Conservation (phyloP, 495 filamentous ascomycete genomes). For the Massariosphaeria phaeospora region DNA sequence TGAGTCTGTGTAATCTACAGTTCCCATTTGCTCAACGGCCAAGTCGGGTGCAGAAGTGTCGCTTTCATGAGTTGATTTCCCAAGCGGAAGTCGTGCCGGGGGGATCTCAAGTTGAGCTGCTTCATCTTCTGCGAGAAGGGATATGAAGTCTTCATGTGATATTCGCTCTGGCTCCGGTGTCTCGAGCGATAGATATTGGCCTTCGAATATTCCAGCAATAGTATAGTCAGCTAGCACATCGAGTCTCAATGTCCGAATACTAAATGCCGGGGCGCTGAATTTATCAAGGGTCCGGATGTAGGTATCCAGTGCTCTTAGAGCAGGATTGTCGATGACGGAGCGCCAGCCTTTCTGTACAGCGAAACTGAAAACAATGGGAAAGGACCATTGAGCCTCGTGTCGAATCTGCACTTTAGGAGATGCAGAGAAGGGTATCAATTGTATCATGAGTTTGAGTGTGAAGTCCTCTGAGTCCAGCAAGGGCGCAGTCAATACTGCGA, state of each 20-base stretch:
- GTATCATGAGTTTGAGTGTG: slow-evolving; percentile 31
- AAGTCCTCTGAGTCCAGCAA: slow-evolving; percentile 35
- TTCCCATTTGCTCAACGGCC: not conserved
- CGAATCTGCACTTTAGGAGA: slow-evolving; percentile 41
- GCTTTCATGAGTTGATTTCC: not conserved
- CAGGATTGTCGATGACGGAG: slow-evolving; percentile 33
- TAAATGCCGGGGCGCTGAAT: slow-evolving; percentile 29
- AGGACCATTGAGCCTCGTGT: slow-evolving; percentile 45
- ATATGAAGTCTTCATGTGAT: slow-evolving; percentile 16
- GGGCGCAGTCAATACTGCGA: slow-evolving; percentile 39
- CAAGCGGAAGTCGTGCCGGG: slow-evolving; percentile 2
- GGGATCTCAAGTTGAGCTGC: not conserved
- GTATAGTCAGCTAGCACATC: slow-evolving; percentile 34
- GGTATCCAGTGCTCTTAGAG: slow-evolving; percentile 35
- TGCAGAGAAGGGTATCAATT: slow-evolving; percentile 38
- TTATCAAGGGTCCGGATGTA: slow-evolving; percentile 35
- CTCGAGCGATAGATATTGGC: slow-evolving; percentile 36
- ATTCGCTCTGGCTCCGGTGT: slow-evolving; percentile 29
- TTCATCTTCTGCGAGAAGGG: slow-evolving; percentile 16
- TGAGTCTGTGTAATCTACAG: not conserved
- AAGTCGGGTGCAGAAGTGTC: not conserved
- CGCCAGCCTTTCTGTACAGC: slow-evolving; percentile 32
- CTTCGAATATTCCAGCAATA: slow-evolving; percentile 38
- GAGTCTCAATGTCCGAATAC: slow-evolving; percentile 32
- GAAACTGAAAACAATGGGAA: slow-evolving; percentile 37